Evolutionary conservation across 2,329 filamentous ascomycete genomes (phyloP).

Genomic region (Paraconiothyrium brasiliense): DNA sequence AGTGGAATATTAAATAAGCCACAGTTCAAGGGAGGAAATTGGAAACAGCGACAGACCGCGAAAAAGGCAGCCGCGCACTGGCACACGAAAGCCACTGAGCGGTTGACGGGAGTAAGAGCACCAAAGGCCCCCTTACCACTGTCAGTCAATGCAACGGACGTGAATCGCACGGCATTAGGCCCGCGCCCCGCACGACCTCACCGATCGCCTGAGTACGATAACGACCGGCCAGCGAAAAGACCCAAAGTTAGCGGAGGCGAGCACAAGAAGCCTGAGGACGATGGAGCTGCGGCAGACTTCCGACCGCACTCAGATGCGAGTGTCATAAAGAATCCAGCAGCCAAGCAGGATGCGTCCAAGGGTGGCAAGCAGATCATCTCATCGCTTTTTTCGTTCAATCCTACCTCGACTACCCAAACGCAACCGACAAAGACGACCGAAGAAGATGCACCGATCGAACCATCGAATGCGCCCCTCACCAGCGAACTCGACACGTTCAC

Average conservation of each 20-base stretch:
- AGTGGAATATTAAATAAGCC: constrained; percentile 69
- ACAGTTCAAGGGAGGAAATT: constrained; percentile 86
- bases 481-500: constrained; percentile 88
- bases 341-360: constrained; percentile 45
- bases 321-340: constrained; percentile 39
- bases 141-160: constrained; percentile 34
- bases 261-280: constrained; percentile 36
- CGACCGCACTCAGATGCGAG: constrained; percentile 41
- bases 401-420: constrained; percentile 71
- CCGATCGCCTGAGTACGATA: constrained; percentile 24
- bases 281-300: constrained; percentile 32
- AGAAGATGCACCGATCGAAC: constrained; percentile 64
- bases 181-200: constrained; percentile 30
- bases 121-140: constrained; percentile 20
- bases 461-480: constrained; percentile 89
- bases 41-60: constrained; percentile 86
- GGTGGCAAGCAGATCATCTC: constrained; percentile 77
- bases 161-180: constrained; percentile 43
- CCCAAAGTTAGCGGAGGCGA: constrained; percentile 52
- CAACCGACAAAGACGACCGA: constrained; percentile 57
- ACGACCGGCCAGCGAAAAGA: constrained; percentile 45
- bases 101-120: constrained; percentile 39
- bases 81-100: constrained; percentile 54
- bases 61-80: constrained; percentile 71
- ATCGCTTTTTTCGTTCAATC: constrained; percentile 91